These are phyloP conservation scores for Pyrus betulifolia DNA, from an alignment of 306 rosid species.

Conservation along the genomic window DNA sequence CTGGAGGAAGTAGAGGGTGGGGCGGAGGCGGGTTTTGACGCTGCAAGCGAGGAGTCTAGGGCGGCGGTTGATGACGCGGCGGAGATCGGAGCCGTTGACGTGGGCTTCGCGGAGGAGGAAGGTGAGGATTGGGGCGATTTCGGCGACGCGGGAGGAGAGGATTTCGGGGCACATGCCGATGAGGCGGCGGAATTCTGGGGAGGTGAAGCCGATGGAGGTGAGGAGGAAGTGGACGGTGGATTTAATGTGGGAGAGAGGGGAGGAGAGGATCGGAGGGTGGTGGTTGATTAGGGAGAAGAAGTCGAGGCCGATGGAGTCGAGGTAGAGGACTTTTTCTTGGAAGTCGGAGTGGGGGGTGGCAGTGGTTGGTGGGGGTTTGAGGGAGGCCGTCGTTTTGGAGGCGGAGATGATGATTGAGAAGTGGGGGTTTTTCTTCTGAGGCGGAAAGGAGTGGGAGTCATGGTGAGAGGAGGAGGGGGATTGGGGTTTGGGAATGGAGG, in stretches of 20 bases:
- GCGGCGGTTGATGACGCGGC: slow-evolving; percentile 61
- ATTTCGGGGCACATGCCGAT: slow-evolving; percentile 76
- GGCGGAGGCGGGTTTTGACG: slow-evolving; percentile 65
- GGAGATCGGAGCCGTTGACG: slow-evolving; percentile 47
- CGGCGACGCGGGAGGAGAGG: slow-evolving; percentile 52
- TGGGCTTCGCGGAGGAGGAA: slow-evolving; percentile 68
- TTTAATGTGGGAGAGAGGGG: slow-evolving; percentile 48
- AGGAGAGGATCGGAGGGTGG: slow-evolving; percentile 55
- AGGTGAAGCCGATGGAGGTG: slow-evolving; percentile 48
- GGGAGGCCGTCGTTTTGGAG: slow-evolving; percentile 15
- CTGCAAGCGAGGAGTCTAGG: slow-evolving; percentile 72
- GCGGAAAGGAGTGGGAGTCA: slow-evolving; percentile 3
- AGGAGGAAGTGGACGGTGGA: slow-evolving; percentile 53
- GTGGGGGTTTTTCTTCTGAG: not conserved
- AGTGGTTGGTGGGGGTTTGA: not conserved
- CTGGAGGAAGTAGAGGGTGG: slow-evolving; percentile 87
- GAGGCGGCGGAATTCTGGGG: slow-evolving; percentile 53
- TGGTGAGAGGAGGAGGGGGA: slow-evolving; percentile 2
- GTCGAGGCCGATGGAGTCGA: slow-evolving; percentile 80
- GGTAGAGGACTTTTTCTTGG: slow-evolving; percentile 57
- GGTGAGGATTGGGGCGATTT: slow-evolving; percentile 57
- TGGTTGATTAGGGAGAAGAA: slow-evolving; percentile 53
- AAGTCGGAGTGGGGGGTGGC: slow-evolving; percentile 27
- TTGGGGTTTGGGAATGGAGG: slow-evolving; percentile 4
- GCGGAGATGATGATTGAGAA: slow-evolving; percentile 9